A percentile compares a stretch with the other conserved stretches of the same genome.
Conservation (phyloP, 2,329 filamentous ascomycete genomes). For the Didymella lethalis region DNA sequence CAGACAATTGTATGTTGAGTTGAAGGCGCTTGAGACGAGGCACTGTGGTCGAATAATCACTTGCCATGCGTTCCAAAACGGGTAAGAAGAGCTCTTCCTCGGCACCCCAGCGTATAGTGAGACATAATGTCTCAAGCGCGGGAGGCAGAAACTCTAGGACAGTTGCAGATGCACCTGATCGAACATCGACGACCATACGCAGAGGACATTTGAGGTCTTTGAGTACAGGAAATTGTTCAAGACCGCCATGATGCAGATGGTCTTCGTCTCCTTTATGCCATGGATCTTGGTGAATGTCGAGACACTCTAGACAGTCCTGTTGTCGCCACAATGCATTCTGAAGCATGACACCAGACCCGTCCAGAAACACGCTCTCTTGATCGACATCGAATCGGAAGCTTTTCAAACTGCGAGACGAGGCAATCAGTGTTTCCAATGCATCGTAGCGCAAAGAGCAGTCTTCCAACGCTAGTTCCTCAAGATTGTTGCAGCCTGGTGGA, state of each 20-base stretch:
- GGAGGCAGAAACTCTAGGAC: slow-evolving; percentile 26
- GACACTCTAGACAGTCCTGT: slow-evolving; percentile 21
- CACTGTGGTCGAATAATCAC: slow-evolving; percentile 9
- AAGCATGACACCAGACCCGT: slow-evolving; percentile 3
- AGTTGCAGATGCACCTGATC: slow-evolving; percentile 8
- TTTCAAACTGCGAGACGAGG: slow-evolving; percentile 26
- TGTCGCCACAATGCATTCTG: slow-evolving; percentile 24
- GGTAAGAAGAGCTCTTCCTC: slow-evolving; percentile 18
- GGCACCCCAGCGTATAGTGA: slow-evolving; percentile 13
- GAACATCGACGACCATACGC: slow-evolving; percentile 17
- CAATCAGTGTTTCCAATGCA: slow-evolving; percentile 27
- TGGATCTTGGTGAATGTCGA: slow-evolving; percentile 18
- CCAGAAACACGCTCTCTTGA: slow-evolving; percentile 9
- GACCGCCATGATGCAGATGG: slow-evolving; percentile 9
- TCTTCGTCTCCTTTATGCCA: slow-evolving; percentile 2
- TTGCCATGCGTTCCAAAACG: slow-evolving; percentile 28
- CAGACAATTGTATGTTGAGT: slow-evolving; percentile 10
- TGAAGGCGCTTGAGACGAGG: slow-evolving; percentile 22
- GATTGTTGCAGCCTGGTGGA: slow-evolving; percentile 25
- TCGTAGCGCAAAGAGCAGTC: slow-evolving; percentile 21
- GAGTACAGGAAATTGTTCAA: slow-evolving; percentile 24
- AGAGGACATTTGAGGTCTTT: slow-evolving; percentile 26
- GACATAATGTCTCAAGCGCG: slow-evolving; percentile 20
- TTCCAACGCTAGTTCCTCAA: slow-evolving; percentile 29
- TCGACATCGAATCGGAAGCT: slow-evolving; percentile 25